Evolutionary conservation across 805 yeast species (phyloP), one percentile per base, ranked within the genome.

Genomic region (Cyberlindnera saturnus): DNA sequence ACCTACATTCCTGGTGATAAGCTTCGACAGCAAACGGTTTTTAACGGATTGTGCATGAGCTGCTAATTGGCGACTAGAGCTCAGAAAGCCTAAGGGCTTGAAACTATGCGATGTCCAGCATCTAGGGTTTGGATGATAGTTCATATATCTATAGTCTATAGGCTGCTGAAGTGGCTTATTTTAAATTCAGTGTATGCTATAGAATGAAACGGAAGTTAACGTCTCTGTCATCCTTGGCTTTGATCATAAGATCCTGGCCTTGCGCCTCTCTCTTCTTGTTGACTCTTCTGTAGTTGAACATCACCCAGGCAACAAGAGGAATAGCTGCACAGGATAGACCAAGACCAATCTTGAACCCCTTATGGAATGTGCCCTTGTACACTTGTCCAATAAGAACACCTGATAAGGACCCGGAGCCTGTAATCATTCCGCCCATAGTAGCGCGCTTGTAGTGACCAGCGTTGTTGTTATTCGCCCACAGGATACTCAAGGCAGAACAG

Each of bases 371-470:
- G 0, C 54, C 46, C 4, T 69, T 55, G 42, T 59, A 66, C 11
- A 66, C 58, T 47, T 66, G 71, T 29, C 69, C 69, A 1, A 68
- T 63, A 4, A 65, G 59, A 17, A 66, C 58, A 49, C 71, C 71
- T 5, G 69, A 57, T 38, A 61, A 53, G 13, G 65, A 58, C 30
- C 69, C 71, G 19, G 63, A 50, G 14, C 66, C 60, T 16, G 66
- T 50, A 35, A 62, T 63, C 45, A 66, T 57, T 14, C 69, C 71
- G 15, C 64, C 55, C 36, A 66, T 65, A 1, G 71, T 63, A 3
- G 71, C 71, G 41, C 71, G 58, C 45, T 66, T 66, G 43, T 59
- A 66, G 42, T 65, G 67, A 32, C 67, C 67, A 16, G 68, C 69
- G 32, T 56, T 61, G 43, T 66, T 66, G 46, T 68, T 68, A 47